These are phyloP conservation scores for Dendrobium nobile DNA, from an alignment of 106 monocot genomes.

Conservation along the genomic window DNA sequence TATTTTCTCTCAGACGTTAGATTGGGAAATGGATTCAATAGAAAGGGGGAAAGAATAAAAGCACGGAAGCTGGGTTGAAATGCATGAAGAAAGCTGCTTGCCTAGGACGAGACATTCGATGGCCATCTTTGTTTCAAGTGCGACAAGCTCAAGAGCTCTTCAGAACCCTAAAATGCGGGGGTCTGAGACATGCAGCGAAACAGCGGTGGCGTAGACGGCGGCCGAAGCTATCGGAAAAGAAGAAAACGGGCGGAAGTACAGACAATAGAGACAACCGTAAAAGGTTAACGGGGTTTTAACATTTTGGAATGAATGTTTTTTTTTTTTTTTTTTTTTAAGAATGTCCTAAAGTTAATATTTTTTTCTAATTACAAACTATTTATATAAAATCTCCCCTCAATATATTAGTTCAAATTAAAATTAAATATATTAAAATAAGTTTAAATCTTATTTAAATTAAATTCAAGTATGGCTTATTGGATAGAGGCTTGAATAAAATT, in stretches of 20 bases:
- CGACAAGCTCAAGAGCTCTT: neutral
- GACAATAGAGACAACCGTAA: no score
- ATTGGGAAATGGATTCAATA: neutral
- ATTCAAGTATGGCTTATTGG: no score
- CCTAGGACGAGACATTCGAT: constrained; percentile 90
- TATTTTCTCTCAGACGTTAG: neutral
- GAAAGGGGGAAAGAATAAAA: neutral
- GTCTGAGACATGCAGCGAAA: neutral
- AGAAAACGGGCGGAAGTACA: neutral
- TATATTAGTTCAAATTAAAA: no score
- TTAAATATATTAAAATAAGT: no score
- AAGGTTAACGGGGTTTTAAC: no score
- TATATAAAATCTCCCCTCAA: no score
- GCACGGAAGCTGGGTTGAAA: neutral
- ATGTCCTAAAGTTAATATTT: no score
- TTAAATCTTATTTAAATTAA: no score
- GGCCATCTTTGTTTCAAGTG: constrained; percentile 29
- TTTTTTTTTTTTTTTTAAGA: no score
- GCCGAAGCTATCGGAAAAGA: neutral
- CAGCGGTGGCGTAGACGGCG: neutral
- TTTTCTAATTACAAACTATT: no score
- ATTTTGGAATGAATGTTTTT: no score
- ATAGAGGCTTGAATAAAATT: no score
- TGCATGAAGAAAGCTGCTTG: neutral
- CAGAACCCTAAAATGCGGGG: neutral